These are phyloP conservation scores for Actinomucor elegans DNA, from an alignment of 371 early-diverging fungal species.

Conservation along the genomic window DNA sequence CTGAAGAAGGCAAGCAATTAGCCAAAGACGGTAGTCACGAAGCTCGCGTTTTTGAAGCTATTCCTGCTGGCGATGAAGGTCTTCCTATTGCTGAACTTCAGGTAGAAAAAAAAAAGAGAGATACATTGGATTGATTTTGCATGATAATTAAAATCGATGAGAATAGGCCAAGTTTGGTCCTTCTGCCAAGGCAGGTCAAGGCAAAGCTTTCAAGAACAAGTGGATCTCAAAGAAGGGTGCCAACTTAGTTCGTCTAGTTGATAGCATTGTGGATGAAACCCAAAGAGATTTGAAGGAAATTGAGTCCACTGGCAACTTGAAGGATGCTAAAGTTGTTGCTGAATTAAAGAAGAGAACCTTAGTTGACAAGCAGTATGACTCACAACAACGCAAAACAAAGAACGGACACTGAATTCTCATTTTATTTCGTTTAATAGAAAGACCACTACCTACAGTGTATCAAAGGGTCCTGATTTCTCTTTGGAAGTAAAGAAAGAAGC, in stretches of 20 bases:
- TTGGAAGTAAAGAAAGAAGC: slow-evolving; percentile 82
- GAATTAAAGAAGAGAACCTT: slow-evolving; percentile 91
- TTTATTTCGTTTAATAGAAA: slow-evolving; percentile 57
- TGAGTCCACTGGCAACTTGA: slow-evolving; percentile 60
- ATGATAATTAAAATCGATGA: background rate
- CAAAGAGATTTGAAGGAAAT: slow-evolving; percentile 74
- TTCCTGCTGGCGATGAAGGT: slow-evolving; percentile 82
- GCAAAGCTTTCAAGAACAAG: slow-evolving; percentile 94
- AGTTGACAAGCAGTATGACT: slow-evolving; percentile 68
- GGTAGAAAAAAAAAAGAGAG: slow-evolving; percentile 33
- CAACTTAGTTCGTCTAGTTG: slow-evolving; percentile 73
- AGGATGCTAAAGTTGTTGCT: slow-evolving; percentile 66
- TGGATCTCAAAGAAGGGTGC: slow-evolving; percentile 89
- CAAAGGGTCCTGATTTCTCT: slow-evolving; percentile 90
- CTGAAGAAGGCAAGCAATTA: slow-evolving; percentile 85
- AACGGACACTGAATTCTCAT: slow-evolving; percentile 1
- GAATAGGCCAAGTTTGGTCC: slow-evolving; percentile 61
- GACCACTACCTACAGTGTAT: slow-evolving; percentile 78
- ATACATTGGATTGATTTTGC: background rate
- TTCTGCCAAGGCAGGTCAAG: slow-evolving; percentile 90
- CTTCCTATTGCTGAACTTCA: slow-evolving; percentile 80
- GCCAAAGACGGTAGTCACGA: slow-evolving; percentile 91
- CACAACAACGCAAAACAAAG: background rate
- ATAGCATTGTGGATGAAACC: slow-evolving; percentile 83
- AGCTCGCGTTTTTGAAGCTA: slow-evolving; percentile 88